A percentile compares a stretch with the other conserved stretches of the same genome.
Evolutionary conservation across 441 rosid species (phyloP).

Genomic region (Hura crepitans): DNA sequence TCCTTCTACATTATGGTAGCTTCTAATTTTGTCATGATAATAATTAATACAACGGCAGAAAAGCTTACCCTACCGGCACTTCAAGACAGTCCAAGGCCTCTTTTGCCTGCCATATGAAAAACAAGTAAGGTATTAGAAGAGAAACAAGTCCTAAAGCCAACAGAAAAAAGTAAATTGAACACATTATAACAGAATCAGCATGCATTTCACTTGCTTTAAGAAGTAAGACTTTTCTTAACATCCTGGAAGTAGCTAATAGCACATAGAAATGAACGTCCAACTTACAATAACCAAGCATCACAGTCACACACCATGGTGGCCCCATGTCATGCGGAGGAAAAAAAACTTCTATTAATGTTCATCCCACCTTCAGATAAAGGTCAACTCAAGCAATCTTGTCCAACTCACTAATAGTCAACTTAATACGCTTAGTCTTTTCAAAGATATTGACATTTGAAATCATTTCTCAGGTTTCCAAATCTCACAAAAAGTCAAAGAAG

Average conservation of each 20-base stretch:
- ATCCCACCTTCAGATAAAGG: not conserved
- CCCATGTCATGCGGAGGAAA: not conserved
- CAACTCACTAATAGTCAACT: not conserved
- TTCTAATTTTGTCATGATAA: not conserved
- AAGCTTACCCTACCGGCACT: constrained; percentile 74
- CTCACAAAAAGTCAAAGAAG: not conserved
- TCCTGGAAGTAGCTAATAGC: not conserved
- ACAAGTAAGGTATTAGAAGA: not conserved
- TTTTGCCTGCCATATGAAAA: constrained; percentile 46
- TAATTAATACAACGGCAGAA: not conserved
- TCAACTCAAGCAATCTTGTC: not conserved
- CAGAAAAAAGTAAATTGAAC: not conserved
- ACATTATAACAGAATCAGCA: not conserved
- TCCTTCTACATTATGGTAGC: not conserved
- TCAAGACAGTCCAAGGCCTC: constrained; percentile 68
- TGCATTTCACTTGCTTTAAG: not conserved
- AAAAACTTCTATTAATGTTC: not conserved
- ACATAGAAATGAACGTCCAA: not conserved
- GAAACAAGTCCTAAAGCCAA: not conserved
- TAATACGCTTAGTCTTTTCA: not conserved
- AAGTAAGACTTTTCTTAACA: not conserved
- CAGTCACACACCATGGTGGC: not conserved
- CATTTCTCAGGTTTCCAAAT: not conserved
- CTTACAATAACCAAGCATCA: not conserved
- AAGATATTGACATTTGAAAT: not conserved